Evolutionary conservation across 768 basidiomycete species (phyloP).

Genomic region (Panaeolus cyanescens): DNA sequence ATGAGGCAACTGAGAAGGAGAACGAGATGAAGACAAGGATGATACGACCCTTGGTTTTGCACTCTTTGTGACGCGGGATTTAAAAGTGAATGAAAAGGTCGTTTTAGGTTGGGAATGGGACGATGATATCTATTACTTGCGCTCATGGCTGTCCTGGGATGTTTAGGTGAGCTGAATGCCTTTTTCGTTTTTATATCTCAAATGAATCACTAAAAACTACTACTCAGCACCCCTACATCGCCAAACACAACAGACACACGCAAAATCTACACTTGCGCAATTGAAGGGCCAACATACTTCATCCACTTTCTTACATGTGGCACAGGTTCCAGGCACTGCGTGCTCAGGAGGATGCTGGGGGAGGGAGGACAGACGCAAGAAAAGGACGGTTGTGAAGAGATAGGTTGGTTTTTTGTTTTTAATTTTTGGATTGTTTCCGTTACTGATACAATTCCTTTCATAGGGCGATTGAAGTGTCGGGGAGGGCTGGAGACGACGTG

Average conservation of each 20-base stretch:
- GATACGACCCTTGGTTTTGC: slow-evolving; percentile 63
- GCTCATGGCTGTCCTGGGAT: slow-evolving; percentile 54
- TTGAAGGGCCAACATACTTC: slow-evolving; percentile 71
- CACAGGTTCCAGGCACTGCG: slow-evolving; percentile 60
- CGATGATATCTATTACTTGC: slow-evolving; percentile 78
- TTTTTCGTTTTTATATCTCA: slow-evolving; percentile 8
- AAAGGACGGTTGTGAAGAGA: slow-evolving; percentile 11
- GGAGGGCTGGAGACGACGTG: too few species aligned
- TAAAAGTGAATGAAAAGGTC: slow-evolving; percentile 82
- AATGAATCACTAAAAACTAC: slow-evolving; percentile 14
- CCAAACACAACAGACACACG: slow-evolving; percentile 42
- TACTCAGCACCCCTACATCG: slow-evolving; percentile 7
- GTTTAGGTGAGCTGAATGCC: slow-evolving; percentile 52
- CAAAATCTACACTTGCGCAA: slow-evolving; percentile 55
- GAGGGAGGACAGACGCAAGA: slow-evolving; percentile 18
- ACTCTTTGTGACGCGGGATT: slow-evolving; percentile 75
- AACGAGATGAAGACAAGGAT: slow-evolving; percentile 18
- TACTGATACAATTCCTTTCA: not conserved
- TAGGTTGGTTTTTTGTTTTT: slow-evolving; percentile 8
- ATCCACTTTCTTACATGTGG: slow-evolving; percentile 75
- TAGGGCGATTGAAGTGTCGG: not conserved
- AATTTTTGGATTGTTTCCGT: not conserved
- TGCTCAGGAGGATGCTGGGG: slow-evolving; percentile 56
- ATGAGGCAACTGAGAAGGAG: not conserved
- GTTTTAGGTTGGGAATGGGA: slow-evolving; percentile 98